Base-by-base conservation (phyloP, 2,329 filamentous ascomycete species). In the Sarocladiaceae sp. region DNA sequence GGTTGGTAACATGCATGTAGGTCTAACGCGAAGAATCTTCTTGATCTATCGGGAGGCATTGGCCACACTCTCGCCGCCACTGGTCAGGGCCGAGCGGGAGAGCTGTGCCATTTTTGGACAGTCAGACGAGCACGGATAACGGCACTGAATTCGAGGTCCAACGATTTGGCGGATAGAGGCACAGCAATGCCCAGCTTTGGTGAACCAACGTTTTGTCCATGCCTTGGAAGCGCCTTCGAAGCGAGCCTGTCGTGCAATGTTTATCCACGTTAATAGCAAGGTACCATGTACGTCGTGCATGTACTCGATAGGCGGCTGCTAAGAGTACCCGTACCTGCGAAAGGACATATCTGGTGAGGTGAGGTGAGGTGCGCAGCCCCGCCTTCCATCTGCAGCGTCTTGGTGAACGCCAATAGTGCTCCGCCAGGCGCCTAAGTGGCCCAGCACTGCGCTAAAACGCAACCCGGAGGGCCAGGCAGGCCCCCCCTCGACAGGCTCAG, bases 101-200 rank as follows among this genome's bases (percentile, higher is more conserved):
- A n/a, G 37, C 18, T 26, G 40, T 25, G 40, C 17, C 40, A 44
- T 26, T 23, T 11, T n/a, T 15, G 22, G 40, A 20, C 40, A 26
- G 40, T 26, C 10, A 10, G 3, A 28, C 17, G 28, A 44, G 15
- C 23, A n/a, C 40, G 40, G 40, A 44, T 44, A 28, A 44, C 40
- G 40, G 40, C 40, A 44, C n/a, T n/a, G n/a, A n/a, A 37, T 22
- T 6, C 22, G 3, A 44, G 11, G 18, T 15, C 4, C 40, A 4
- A 13, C 20, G 22, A 23, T 28, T 44, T 23, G 40, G 40, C 40
- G 40, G 40, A 12, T 44, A 44, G 40, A 44, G 40, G 40, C 40
- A 44, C 40, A 44, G 40, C 40, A 44, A n/a, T 23, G 17, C 15
- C 15, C 11, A 7, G 13, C 10, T 28, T 23, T 8, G 7, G 11